Conservation (phyloP, 805 yeast species). For the Candida rishiriensis region DNA sequence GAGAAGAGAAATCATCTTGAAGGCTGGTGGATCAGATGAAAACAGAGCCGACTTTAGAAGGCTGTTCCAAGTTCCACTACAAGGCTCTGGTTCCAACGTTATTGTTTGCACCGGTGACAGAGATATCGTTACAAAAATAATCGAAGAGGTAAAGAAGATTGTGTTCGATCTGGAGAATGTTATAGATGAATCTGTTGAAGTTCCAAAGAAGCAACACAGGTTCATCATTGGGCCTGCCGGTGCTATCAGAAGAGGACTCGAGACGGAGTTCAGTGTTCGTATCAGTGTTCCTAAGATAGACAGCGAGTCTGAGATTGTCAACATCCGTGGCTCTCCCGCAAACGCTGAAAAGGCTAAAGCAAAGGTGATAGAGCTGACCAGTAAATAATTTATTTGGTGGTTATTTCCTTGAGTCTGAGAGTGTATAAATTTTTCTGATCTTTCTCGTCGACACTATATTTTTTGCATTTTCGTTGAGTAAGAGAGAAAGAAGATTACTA, state of each 20-base stretch:
- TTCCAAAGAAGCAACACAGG: conserved; percentile 73
- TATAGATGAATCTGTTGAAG: conserved; percentile 44
- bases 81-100: conserved; percentile 51
- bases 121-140: conserved; percentile 62
- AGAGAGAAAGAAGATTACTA: too few relatives aligned
- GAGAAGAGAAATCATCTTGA: conserved; percentile 65
- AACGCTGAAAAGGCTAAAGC: conserved; percentile 58
- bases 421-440: neutral
- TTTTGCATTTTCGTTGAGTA: neutral
- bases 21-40: conserved; percentile 71
- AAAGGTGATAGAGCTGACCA: conserved; percentile 56
- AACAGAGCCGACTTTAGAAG: conserved; percentile 44
- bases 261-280: conserved; percentile 60
- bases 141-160: conserved; percentile 55
- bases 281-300: conserved; percentile 64
- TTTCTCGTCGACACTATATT: neutral
- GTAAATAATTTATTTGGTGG: conserved; percentile 31
- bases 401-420: neutral
- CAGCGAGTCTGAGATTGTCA: conserved; percentile 46
- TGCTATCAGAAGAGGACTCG: conserved; percentile 62
- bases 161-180: conserved; percentile 62
- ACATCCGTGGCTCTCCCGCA: conserved; percentile 63
- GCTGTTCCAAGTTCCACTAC: conserved; percentile 65
- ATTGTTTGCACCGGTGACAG: conserved; percentile 74
- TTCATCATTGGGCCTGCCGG: conserved; percentile 82